These are phyloP conservation scores for Clarireedia hainanense DNA, from an alignment of 2,329 filamentous ascomycete genomes.

Conservation along the genomic window DNA sequence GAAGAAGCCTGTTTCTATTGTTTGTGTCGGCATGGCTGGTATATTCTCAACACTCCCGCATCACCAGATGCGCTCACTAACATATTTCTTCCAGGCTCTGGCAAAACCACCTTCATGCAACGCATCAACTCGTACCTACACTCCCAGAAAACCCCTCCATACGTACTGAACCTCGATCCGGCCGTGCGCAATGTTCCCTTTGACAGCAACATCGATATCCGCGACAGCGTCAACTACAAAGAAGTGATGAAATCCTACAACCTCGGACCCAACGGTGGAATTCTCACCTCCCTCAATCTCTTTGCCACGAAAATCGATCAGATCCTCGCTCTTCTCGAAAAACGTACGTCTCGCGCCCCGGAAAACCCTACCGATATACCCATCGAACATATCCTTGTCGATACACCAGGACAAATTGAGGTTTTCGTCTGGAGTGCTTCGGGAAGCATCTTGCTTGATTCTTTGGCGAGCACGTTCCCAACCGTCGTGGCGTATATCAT, in stretches of 20 bases:
- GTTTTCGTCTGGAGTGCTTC: slow-evolving; percentile 98
- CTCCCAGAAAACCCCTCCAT: slow-evolving; percentile 70
- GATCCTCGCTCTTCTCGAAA: slow-evolving; percentile 81
- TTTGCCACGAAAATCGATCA: slow-evolving; percentile 99
- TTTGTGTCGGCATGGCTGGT: slow-evolving; percentile 97
- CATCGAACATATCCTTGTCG: slow-evolving; percentile 80
- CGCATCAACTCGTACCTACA: slow-evolving; percentile 92
- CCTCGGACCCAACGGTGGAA: slow-evolving; percentile 92
- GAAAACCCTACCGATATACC: slow-evolving; percentile 52
- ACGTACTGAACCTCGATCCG: slow-evolving; percentile 95
- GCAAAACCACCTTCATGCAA: slow-evolving; percentile 99
- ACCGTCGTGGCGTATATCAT: slow-evolving; percentile 97
- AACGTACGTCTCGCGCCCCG: slow-evolving; percentile 62
- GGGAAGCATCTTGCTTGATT: slow-evolving; percentile 87
- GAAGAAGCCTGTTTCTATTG: slow-evolving; percentile 63
- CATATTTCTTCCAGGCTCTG: slow-evolving; percentile 53
- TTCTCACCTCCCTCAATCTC: slow-evolving; percentile 88
- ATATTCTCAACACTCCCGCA: slow-evolving; percentile 15
- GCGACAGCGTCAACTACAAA: slow-evolving; percentile 98
- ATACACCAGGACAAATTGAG: slow-evolving; percentile 96
- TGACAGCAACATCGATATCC: slow-evolving; percentile 96
- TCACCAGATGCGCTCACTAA: slow-evolving; percentile 1
- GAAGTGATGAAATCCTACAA: slow-evolving; percentile 99
- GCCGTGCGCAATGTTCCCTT: slow-evolving; percentile 91
- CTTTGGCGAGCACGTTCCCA: slow-evolving; percentile 86